Evolutionary conservation across 225 moss, liverwort and hornwort genomes (phyloP).

Genomic region (Physcomitrium patens): DNA sequence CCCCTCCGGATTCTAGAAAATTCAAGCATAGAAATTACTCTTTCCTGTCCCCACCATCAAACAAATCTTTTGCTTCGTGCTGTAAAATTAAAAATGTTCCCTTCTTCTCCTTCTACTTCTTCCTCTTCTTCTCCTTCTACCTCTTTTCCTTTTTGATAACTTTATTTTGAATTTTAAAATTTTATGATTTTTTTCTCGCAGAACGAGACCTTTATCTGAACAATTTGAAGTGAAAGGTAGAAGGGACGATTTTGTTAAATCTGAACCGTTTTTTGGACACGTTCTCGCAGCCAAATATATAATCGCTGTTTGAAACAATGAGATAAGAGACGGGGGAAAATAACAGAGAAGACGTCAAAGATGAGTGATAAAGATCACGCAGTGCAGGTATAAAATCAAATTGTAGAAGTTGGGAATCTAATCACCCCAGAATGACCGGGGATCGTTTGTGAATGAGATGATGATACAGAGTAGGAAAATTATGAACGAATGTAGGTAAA

Average conservation of each 20-base stretch:
- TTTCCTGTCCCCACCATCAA: slow-evolving; percentile 11
- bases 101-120: too few relatives aligned
- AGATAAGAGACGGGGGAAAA: not conserved
- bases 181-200: slow-evolving; percentile 53
- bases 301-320: not conserved
- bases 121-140: too few relatives aligned
- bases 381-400: too few relatives aligned
- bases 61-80: slow-evolving; percentile 25
- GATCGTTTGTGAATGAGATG: not conserved
- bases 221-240: not conserved
- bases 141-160: too few relatives aligned
- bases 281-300: not conserved
- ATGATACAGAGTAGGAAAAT: not conserved
- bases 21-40: not conserved
- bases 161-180: too few relatives aligned
- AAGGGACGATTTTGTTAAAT: not conserved
- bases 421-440: not conserved
- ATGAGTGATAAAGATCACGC: too few relatives aligned
- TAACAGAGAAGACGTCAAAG: not conserved
- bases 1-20: not conserved
- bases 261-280: not conserved
- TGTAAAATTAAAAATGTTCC: too few relatives aligned
- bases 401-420: too few relatives aligned
- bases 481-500: not conserved
- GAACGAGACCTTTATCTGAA: slow-evolving; percentile 48